Percentiles rank a stretch among this genome's conserved stretches.
Conservation (phyloP, 2,329 filamentous ascomycete genomes). For the Macrophomina pseudophaseolina region DNA sequence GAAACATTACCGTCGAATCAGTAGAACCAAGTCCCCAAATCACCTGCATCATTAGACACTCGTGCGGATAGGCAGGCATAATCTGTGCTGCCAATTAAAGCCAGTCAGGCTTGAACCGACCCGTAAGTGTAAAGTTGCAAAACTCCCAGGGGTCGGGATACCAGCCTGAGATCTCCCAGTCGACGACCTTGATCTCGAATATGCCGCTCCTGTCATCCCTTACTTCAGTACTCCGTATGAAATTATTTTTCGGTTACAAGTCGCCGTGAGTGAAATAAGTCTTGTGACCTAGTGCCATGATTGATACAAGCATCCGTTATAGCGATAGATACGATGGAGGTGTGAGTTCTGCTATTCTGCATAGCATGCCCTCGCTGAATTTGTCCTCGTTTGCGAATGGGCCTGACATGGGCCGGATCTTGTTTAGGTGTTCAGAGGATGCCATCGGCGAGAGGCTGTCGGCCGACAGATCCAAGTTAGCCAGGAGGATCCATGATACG, state of each 20-base stretch:
- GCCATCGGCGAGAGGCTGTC: slow-evolving; percentile 26
- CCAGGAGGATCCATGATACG: neutral
- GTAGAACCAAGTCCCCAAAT: neutral
- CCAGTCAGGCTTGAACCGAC: slow-evolving; percentile 26
- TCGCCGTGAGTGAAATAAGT: slow-evolving; percentile 31
- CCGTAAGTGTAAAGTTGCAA: slow-evolving; percentile 28
- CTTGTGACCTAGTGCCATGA: slow-evolving; percentile 20
- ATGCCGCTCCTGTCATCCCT: neutral
- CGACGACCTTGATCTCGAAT: slow-evolving; percentile 29
- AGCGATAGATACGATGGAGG: slow-evolving; percentile 17
- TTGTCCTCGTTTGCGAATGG: slow-evolving; percentile 29
- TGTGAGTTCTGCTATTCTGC: neutral
- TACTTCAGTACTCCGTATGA: slow-evolving; percentile 25
- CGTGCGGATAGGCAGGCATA: slow-evolving; percentile 6
- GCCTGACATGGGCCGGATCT: slow-evolving; percentile 20
- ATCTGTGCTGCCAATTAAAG: slow-evolving; percentile 24
- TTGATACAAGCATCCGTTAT: slow-evolving; percentile 17
- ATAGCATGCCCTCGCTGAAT: slow-evolving; percentile 28
- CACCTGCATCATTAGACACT: slow-evolving; percentile 6
- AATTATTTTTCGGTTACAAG: slow-evolving; percentile 30
- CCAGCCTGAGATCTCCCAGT: slow-evolving; percentile 32
- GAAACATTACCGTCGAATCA: neutral
- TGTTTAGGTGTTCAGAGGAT: neutral
- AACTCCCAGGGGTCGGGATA: slow-evolving; percentile 33
- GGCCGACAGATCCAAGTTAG: neutral